These are phyloP conservation scores for Pleoardoris graminearum DNA, from an alignment of 2,329 filamentous ascomycete species.

Conservation along the genomic window DNA sequence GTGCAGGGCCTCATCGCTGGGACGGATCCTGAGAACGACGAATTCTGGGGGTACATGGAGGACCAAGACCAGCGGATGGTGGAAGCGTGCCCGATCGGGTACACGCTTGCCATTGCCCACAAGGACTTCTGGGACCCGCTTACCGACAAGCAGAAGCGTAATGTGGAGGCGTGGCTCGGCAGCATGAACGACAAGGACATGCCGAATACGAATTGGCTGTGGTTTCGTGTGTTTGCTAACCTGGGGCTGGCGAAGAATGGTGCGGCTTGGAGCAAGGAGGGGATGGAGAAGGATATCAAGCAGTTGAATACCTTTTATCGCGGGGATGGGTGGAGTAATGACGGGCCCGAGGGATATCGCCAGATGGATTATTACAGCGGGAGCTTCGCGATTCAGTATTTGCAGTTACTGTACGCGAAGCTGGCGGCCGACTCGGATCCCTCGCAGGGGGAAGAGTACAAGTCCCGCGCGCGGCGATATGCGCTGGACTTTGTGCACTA, in stretches of 20 bases:
- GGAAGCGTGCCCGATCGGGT: constrained; percentile 80
- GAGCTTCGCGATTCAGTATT: constrained; percentile 78
- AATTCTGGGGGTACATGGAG: constrained; percentile 77
- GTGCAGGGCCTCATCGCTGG: constrained; percentile 71
- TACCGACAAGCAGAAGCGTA: constrained; percentile 62
- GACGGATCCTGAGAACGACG: constrained; percentile 68
- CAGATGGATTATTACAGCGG: constrained; percentile 88
- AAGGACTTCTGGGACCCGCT: constrained; percentile 68
- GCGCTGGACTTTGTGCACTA: constrained; percentile 76
- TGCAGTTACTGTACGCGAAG: constrained; percentile 77
- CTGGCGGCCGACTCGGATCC: constrained; percentile 68
- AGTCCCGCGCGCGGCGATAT: constrained; percentile 65
- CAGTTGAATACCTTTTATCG: constrained; percentile 80
- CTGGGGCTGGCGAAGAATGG: constrained; percentile 76
- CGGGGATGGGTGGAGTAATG: constrained; percentile 81
- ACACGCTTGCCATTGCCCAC: constrained; percentile 69
- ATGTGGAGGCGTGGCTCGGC: constrained; percentile 72
- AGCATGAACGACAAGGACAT: constrained; percentile 79
- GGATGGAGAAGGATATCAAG: constrained; percentile 73
- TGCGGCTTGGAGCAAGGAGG: constrained; percentile 68
- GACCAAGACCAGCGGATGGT: constrained; percentile 84
- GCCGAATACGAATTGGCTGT: constrained; percentile 72
- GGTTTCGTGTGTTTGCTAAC: constrained; percentile 85
- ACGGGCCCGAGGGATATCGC: constrained; percentile 75
- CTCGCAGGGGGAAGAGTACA: constrained; percentile 69